Evolutionary conservation across 2,329 filamentous ascomycete genomes (phyloP), one percentile per base, ranked within the genome.

Genomic region (Botrytis fabae): DNA sequence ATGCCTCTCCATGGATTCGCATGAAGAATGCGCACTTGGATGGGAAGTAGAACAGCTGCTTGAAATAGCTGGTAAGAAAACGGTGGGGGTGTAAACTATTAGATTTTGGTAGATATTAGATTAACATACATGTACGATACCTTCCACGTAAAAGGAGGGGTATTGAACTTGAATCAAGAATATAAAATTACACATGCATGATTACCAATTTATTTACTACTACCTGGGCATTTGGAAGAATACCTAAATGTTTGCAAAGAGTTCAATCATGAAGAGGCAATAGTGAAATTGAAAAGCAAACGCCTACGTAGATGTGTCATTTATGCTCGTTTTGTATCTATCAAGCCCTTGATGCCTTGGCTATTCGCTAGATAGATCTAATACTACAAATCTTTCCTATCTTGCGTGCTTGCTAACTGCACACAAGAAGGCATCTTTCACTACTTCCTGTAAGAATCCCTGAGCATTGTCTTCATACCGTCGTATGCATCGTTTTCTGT

Each of bases 81-180:
- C 8, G 44, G 62, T 42, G 65, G 64, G 28, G 46, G 70, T 77
- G 75, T 78, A 78, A 61, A 76, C 48, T 75, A 75, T 51, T 78
- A 78, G 75, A 79, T 60, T 75, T 64, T 25, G n/a, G 73, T 78
- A 78, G 74, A 78, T 74, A 77, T 74, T 76, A 76, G 75, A 77
- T 71, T 70, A 44, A 74, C 25, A 75, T 75, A 73, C 64, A 75
- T 72, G 40, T 63, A 54, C n/a, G 51, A 54, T 59, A 22, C n/a
- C 35, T 1, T 20, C 46, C 18, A 8, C 46, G 12, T 16, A 48
- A 68, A 35, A 14, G 22, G 28, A 65, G 10, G 25, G 46, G 35
- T 28, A 40, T 54, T 48, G 25, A 40, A 28, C 44, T 18, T 6
- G 38, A 38, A 48, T 42, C 18, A 40, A 72, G 51, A 69, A 51